Base-by-base conservation (phyloP, 257 asterid genomes). In the Solanum neorickii region DNA sequence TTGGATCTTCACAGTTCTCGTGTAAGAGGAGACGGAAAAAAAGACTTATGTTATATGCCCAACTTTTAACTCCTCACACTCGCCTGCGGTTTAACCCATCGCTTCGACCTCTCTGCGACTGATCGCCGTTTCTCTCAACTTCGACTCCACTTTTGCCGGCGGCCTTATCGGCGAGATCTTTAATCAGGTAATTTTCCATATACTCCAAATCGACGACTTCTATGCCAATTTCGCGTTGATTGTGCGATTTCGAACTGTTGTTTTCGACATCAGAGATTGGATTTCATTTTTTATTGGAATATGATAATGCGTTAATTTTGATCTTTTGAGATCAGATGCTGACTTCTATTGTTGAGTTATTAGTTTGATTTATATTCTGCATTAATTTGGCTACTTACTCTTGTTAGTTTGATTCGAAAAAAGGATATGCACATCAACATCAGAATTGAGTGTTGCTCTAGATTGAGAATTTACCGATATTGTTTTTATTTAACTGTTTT, bases 41-140 rank as follows among this genome's bases (percentile, higher is more conserved):
- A 3, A 29, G n/a, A 31, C 77, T 29, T 2, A 2, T 18, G 78
- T 33, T 33, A 1, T 72, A 72, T 33, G 25, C 46, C 25, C 44
- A 72, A 72, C 25, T 72, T 72, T 33, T 72, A 33, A 72, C 44
- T 72, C 46, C 23, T 16, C 44, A 72, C 25, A 33, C 78, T 72
- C n/a, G 12, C 46, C 25, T 33, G 78, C 78, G 78, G 35, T 72
- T 72, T 72, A 72, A 74, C 49, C 29, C 44, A 47, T 52, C 73
- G 29, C 76, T 39, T 82, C 83, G 82, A 65, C 73, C 37, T 52
- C 31, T 44, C 35, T 33, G n/a, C 77, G 42, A 73, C 89, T 75
- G 91, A 87, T 91, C 92, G 90, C 90, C 90, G 90, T 89, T 89
- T 85, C 92, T 47, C 27, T 29, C 46, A 72, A 49, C 73, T 76